Conservation (phyloP, 1,139 yeast genomes). For the Starmera stellimalicola region DNA sequence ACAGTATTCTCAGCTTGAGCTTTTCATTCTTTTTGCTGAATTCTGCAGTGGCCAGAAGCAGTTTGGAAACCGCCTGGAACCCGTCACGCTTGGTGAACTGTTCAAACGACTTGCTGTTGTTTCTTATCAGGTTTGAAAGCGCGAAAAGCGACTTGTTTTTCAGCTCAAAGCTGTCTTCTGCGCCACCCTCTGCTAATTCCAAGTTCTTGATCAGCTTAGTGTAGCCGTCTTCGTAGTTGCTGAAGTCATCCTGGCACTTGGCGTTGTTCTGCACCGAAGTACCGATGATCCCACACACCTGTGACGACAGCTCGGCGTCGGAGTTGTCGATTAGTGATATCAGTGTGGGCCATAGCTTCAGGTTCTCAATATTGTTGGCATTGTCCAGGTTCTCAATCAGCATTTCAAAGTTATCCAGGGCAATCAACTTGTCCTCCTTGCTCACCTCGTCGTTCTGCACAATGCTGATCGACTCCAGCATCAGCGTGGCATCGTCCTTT, state of each 20-base stretch:
- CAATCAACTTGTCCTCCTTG: constrained; percentile 56
- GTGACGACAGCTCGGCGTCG: constrained; percentile 38
- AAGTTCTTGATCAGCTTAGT: constrained; percentile 35
- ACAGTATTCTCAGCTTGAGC: constrained; percentile 43
- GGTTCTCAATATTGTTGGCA: constrained; percentile 82
- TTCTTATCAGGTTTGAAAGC: constrained; percentile 64
- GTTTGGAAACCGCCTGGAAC: constrained; percentile 39
- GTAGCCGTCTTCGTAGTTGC: constrained; percentile 42
- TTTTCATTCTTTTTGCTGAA: constrained; percentile 22
- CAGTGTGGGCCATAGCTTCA: constrained; percentile 72
- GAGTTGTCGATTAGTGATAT: constrained; percentile 39
- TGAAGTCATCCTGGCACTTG: constrained; percentile 57
- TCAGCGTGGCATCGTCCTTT: constrained; percentile 77
- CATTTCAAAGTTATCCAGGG: constrained; percentile 91
- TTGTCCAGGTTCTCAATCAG: constrained; percentile 88
- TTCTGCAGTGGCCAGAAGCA: no score
- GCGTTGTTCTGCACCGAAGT: constrained; percentile 91
- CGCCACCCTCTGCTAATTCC: constrained; percentile 24
- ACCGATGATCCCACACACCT: constrained; percentile 71
- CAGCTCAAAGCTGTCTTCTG: constrained; percentile 26
- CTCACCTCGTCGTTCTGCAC: constrained; percentile 55
- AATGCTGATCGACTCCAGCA: constrained; percentile 65
- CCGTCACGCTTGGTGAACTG: constrained; percentile 52
- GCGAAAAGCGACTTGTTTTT: constrained; percentile 68
- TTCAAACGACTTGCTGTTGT: constrained; percentile 47